A percentile compares a stretch with the other conserved stretches of the same genome.
Conservation (phyloP, 768 basidiomycete species). For the Hirschioporus abietinus region DNA sequence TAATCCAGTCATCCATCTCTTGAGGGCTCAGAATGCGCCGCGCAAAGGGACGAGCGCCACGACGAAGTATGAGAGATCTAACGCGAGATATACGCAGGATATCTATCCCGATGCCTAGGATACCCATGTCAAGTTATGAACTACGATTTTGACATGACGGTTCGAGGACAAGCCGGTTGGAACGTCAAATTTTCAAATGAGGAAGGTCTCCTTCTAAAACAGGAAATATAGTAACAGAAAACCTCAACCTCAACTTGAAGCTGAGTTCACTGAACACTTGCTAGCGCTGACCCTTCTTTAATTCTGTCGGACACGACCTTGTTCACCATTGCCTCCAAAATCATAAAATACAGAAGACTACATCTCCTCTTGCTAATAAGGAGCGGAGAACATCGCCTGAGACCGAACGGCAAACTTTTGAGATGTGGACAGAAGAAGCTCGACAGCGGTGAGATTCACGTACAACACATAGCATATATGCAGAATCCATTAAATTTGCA, state of each 20-base stretch:
- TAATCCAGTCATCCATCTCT: constrained; percentile 38
- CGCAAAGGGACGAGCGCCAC: constrained; percentile 43
- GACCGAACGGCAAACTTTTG: background rate
- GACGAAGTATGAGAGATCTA: constrained; percentile 43
- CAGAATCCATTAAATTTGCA: background rate
- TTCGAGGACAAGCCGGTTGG: background rate
- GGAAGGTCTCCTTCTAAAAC: background rate
- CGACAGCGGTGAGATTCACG: background rate
- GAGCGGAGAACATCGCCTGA: too few species aligned
- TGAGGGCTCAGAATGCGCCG: constrained; percentile 53
- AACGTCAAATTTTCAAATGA: background rate
- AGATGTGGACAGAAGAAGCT: background rate
- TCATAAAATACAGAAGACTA: too few species aligned
- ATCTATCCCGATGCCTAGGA: constrained; percentile 76
- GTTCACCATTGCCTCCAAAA: too few species aligned
- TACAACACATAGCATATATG: background rate
- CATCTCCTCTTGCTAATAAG: too few species aligned
- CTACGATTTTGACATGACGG: background rate
- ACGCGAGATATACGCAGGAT: constrained; percentile 68
- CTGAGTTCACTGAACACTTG: too few species aligned
- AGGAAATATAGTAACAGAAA: too few species aligned
- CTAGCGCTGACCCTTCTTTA: too few species aligned
- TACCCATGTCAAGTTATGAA: constrained; percentile 35
- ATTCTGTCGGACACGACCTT: too few species aligned
- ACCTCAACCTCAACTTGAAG: too few species aligned